phyloP scores from a whole-genome alignment of 768 basidiomycete species.

The Pleurotus sapidus region DNA sequence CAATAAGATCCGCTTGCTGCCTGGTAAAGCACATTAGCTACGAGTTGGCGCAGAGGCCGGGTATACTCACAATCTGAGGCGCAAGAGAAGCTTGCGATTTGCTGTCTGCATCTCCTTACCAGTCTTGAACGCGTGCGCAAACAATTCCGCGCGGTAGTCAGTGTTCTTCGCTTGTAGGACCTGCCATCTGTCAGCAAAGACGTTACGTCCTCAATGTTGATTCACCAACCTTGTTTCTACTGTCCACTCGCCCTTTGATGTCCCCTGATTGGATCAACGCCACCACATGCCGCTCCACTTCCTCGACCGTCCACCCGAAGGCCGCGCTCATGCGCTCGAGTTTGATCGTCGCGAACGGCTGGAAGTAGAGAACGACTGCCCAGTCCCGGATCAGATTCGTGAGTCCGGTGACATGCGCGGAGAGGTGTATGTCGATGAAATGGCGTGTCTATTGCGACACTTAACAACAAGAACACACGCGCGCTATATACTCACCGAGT shows the following conservation, averaged over 20 bases:
- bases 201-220: constrained; percentile 2
- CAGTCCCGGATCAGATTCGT: constrained; percentile 70
- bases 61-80: constrained; percentile 76
- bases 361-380: constrained; percentile 85
- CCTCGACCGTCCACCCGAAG: constrained; percentile 77
- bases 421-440: constrained; percentile 74
- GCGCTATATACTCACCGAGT: constrained; percentile 51
- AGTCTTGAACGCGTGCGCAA: constrained; percentile 68
- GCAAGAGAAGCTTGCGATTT: constrained; percentile 75
- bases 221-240: constrained; percentile 73
- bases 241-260: constrained; percentile 84
- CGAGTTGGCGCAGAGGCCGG: neutral
- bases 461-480: neutral
- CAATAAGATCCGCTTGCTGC: constrained; percentile 77
- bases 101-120: constrained; percentile 69
- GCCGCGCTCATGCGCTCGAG: constrained; percentile 83
- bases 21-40: constrained; percentile 30
- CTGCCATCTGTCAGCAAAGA: constrained; percentile 31
- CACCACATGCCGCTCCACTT: constrained; percentile 74
- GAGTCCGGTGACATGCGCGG: constrained; percentile 62
- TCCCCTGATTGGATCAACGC: constrained; percentile 71
- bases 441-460: constrained; percentile 62
- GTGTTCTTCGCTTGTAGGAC: constrained; percentile 78
- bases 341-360: constrained; percentile 83
- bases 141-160: constrained; percentile 76